phyloP scores from a whole-genome alignment of 768 basidiomycete species.

The Rhizopogon vesiculosus region DNA sequence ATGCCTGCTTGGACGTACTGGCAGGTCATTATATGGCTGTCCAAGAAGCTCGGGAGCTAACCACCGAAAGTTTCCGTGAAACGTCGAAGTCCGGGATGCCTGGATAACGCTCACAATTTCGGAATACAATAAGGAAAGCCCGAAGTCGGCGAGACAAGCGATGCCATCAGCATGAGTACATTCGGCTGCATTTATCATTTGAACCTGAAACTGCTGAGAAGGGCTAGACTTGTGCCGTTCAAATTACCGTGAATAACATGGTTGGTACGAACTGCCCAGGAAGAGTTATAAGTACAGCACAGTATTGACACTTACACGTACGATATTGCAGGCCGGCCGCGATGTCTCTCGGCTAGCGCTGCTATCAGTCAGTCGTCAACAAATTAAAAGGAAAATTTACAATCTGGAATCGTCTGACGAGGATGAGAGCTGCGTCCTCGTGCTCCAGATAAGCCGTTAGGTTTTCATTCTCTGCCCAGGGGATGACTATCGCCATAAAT shows the following conservation, averaged over 20 bases:
- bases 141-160: slow-evolving; percentile 7
- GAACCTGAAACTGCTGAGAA: too few relatives aligned
- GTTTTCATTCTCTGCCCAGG: slow-evolving; percentile 14
- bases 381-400: slow-evolving; percentile 1
- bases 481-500: slow-evolving; percentile 15
- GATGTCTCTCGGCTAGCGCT: too few relatives aligned
- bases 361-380: too few relatives aligned
- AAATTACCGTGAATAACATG: too few relatives aligned
- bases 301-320: too few relatives aligned
- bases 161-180: too few relatives aligned
- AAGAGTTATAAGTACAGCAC: too few relatives aligned
- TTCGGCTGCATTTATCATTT: too few relatives aligned
- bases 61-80: slow-evolving; percentile 33
- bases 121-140: slow-evolving; percentile 30
- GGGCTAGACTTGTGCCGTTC: too few relatives aligned
- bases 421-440: not conserved
- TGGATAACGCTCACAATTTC: slow-evolving; percentile 24
- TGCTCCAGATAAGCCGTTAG: slow-evolving; percentile 11
- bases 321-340: too few relatives aligned
- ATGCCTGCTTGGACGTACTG: not conserved
- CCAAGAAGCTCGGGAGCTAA: slow-evolving; percentile 34
- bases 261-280: too few relatives aligned
- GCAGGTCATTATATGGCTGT: not conserved
- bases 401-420: slow-evolving; percentile 9
- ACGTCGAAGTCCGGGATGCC: slow-evolving; percentile 6